Percentiles rank a stretch among this genome's conserved stretches.
These are phyloP conservation scores for Apiotrichum sp. DNA, from an alignment of 1,284 basidiomycete genomes.

Conservation along the genomic window DNA sequence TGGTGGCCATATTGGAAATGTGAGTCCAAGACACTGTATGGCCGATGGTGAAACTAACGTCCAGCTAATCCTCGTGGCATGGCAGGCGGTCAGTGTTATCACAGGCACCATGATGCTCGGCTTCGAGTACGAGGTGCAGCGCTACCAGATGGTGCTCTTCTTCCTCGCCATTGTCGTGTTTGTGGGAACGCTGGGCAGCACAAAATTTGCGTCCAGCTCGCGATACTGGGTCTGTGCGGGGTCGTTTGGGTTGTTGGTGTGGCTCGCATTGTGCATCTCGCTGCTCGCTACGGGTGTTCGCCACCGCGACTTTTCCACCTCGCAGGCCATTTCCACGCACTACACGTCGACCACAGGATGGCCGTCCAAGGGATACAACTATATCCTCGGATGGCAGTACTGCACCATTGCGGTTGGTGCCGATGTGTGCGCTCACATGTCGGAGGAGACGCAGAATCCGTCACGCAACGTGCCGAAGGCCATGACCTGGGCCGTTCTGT, in stretches of 20 bases:
- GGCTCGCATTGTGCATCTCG: constrained; percentile 36
- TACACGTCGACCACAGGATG: constrained; percentile 34
- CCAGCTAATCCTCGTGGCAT: constrained; percentile 38
- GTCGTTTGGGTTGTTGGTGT: constrained; percentile 19
- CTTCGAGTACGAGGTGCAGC: constrained; percentile 22
- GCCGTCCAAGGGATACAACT: constrained; percentile 33
- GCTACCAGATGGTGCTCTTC: constrained; percentile 38
- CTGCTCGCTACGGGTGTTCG: constrained; percentile 30
- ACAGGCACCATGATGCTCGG: constrained; percentile 37
- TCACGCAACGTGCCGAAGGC: constrained; percentile 45
- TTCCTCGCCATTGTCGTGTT: constrained; percentile 37
- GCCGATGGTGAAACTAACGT: background rate
- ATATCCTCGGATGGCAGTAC: constrained; percentile 41
- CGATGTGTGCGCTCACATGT: constrained; percentile 27
- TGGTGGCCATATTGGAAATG: constrained; percentile 43
- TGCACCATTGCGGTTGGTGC: constrained; percentile 40
- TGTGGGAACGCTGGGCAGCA: constrained; percentile 34
- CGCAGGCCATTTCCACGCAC: constrained; percentile 10
- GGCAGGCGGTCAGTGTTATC: constrained; percentile 37
- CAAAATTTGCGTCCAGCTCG: constrained; percentile 35
- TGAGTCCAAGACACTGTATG: constrained; percentile 15
- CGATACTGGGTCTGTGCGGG: constrained; percentile 38
- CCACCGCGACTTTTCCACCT: constrained; percentile 11
- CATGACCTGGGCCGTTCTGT: constrained; percentile 34
- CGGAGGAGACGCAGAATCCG: constrained; percentile 46